Evolutionary conservation across 345 rosid genomes (phyloP), one percentile per base, ranked within the genome.

Genomic region (Cardamine chenopodiifolia): DNA sequence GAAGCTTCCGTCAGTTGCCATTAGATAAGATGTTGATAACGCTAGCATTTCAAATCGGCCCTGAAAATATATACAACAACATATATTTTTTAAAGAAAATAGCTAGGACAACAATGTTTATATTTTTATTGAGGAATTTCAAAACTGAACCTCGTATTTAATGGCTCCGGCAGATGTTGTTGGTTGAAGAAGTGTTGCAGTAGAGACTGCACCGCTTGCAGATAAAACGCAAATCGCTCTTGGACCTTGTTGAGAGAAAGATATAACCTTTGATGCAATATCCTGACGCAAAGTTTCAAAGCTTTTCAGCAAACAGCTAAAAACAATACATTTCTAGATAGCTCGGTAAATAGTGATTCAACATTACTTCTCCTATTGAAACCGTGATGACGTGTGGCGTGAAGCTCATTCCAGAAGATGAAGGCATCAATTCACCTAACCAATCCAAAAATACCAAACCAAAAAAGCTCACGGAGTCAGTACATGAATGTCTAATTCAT

Each of bases 1-100:
- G 23, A 88, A 73, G 40, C 91, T 83, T 22, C 85, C 78, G 34
- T 75, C 76, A 26, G 63, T 82, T 15, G 88, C 75, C 29, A 83
- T 63, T 80, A 90, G 68, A 78, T 82, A 89, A 48, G 94, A 92
- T 68, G 89, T 92, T 1, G 99, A 92, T 37, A 95, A 76, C 70
- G 93, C 90, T 64, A 95, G 70, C 40, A 95, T 90, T 83, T 92
- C 98, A 31, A 90, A 95, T 68, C 87, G 87, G 14, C 99, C 99
- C 99, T 95, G 70, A 22, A 80, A 37, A 79, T 44, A 49, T 57
- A 74, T 59, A 72, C 32, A 53, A 75, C 70, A 70, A 39, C 18
- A 68, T 53, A 9, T 34, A 34, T 2, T 10, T n/a, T 6, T 23
- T 48, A 53, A 68, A 56, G 34, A 17, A 66, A 57, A 57, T 14